These are phyloP conservation scores for Tubosaeta sp. DNA, from an alignment of 768 basidiomycete species.

Conservation along the genomic window DNA sequence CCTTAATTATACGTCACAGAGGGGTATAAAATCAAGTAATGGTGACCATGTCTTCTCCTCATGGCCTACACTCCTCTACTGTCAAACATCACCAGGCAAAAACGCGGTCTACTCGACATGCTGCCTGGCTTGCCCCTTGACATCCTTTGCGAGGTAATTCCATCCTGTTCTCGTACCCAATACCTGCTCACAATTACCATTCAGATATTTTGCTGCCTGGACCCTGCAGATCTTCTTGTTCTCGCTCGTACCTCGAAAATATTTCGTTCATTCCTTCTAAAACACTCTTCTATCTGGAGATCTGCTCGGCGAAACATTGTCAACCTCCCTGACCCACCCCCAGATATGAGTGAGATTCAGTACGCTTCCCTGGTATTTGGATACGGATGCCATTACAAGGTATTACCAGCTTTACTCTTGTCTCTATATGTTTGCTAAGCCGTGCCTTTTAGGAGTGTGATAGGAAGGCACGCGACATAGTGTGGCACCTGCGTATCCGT, in stretches of 20 bases:
- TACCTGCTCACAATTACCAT: background rate
- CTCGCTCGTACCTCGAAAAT: constrained; percentile 41
- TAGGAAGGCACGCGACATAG: constrained; percentile 21
- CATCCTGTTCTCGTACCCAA: background rate
- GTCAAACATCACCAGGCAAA: background rate
- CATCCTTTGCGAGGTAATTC: constrained; percentile 23
- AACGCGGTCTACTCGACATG: constrained; percentile 15
- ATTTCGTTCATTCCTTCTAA: constrained; percentile 39
- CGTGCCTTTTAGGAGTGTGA: constrained; percentile 19
- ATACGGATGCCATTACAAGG: constrained; percentile 39
- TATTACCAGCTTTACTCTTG: constrained; percentile 1
- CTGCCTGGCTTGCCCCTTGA: constrained; percentile 36
- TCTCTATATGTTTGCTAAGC: background rate
- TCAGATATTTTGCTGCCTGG: constrained; percentile 43
- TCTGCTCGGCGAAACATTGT: constrained; percentile 34
- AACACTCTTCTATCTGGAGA: constrained; percentile 27
- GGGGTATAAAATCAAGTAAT: background rate
- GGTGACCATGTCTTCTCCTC: background rate
- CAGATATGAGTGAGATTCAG: constrained; percentile 45
- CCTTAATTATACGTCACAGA: too few species aligned
- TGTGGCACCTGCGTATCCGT: constrained; percentile 33
- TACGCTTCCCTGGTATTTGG: constrained; percentile 49
- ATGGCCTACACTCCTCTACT: constrained; percentile 7
- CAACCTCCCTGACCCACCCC: constrained; percentile 42
- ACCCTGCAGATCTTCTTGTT: constrained; percentile 42